Percentiles rank a stretch among this genome's conserved stretches.
These are phyloP conservation scores for Kwoniella dendrophila DNA, from an alignment of 768 basidiomycete genomes.

Conservation along the genomic window DNA sequence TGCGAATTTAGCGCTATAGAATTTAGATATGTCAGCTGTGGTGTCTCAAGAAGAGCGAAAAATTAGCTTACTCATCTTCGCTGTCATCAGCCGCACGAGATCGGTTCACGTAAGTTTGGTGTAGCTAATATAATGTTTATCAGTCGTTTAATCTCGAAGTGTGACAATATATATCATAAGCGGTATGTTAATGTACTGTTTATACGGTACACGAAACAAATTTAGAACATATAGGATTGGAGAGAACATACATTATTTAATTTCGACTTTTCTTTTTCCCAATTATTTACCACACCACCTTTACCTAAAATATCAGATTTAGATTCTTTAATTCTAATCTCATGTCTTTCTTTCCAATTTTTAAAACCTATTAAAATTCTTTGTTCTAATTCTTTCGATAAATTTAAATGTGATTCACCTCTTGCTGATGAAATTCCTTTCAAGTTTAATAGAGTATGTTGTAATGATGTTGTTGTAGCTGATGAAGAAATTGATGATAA, in stretches of 20 bases:
- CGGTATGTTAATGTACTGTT: no score
- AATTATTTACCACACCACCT: conserved; percentile 67
- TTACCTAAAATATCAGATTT: conserved; percentile 69
- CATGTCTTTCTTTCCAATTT: conserved; percentile 74
- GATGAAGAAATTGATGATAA: conserved; percentile 59
- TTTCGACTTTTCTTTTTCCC: conserved; percentile 51
- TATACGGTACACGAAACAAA: no score
- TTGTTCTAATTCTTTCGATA: conserved; percentile 73
- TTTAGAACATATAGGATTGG: no score
- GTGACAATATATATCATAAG: conserved; percentile 2
- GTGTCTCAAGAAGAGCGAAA: neutral
- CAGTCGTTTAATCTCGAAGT: neutral
- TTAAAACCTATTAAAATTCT: conserved; percentile 79
- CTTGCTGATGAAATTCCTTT: conserved; percentile 58
- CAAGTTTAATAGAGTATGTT: conserved; percentile 43
- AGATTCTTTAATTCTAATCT: conserved; percentile 67
- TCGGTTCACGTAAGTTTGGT: conserved; percentile 75
- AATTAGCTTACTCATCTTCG: conserved; percentile 78
- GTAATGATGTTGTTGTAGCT: conserved; percentile 30
- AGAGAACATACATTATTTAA: conserved; percentile 30
- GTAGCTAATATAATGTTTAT: conserved; percentile 60
- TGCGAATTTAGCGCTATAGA: conserved; percentile 77
- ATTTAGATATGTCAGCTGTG: conserved; percentile 21
- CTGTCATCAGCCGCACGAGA: conserved; percentile 84
- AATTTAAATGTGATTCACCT: conserved; percentile 71